Conservation (phyloP, 176 grass and related monocot genomes). For the Lolium multiflorum region DNA sequence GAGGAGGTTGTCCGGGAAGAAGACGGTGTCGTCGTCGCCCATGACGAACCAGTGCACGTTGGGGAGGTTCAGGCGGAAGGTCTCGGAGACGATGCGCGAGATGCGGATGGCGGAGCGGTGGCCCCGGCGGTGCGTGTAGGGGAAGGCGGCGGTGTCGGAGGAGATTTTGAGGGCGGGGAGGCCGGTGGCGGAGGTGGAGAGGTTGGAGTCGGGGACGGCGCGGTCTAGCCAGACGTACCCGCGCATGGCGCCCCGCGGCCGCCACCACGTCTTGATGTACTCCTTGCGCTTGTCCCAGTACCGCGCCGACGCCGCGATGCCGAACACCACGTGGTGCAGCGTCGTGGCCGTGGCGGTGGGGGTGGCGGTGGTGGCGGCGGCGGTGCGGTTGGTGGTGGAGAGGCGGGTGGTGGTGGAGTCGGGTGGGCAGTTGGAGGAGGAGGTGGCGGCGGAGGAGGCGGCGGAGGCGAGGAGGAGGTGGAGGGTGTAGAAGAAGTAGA, state of each 20-base stretch:
- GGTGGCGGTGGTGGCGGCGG: not conserved
- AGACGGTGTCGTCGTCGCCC: slow-evolving; percentile 98
- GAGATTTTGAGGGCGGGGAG: slow-evolving; percentile 82
- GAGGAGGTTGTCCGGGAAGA: slow-evolving; percentile 90
- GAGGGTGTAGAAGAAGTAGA: slow-evolving; percentile 89
- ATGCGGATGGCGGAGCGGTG: slow-evolving; percentile 93
- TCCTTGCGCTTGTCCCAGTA: slow-evolving; percentile 92
- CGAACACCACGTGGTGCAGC: slow-evolving; percentile 94
- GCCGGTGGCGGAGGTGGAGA: slow-evolving; percentile 45
- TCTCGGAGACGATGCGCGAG: slow-evolving; percentile 97
- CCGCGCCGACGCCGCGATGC: slow-evolving; percentile 84
- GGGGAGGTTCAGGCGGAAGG: slow-evolving; percentile 75
- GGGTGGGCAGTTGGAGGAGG: slow-evolving; percentile 43
- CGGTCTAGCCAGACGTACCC: slow-evolving; percentile 95
- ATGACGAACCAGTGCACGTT: slow-evolving; percentile 91
- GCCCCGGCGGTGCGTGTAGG: slow-evolving; percentile 83
- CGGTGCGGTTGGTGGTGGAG: slow-evolving; percentile 42
- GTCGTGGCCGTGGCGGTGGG: slow-evolving; percentile 51
- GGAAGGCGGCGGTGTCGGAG: slow-evolving; percentile 74
- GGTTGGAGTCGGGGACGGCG: slow-evolving; percentile 71
- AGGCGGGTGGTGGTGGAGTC: slow-evolving; percentile 23
- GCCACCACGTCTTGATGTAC: slow-evolving; percentile 98
- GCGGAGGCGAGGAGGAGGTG: slow-evolving; percentile 76
- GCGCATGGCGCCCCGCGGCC: slow-evolving; percentile 69
- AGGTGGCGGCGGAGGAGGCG: slow-evolving; percentile 35